Base-by-base conservation (phyloP, 208 protist species). In the Leptomonas seymouri region DNA sequence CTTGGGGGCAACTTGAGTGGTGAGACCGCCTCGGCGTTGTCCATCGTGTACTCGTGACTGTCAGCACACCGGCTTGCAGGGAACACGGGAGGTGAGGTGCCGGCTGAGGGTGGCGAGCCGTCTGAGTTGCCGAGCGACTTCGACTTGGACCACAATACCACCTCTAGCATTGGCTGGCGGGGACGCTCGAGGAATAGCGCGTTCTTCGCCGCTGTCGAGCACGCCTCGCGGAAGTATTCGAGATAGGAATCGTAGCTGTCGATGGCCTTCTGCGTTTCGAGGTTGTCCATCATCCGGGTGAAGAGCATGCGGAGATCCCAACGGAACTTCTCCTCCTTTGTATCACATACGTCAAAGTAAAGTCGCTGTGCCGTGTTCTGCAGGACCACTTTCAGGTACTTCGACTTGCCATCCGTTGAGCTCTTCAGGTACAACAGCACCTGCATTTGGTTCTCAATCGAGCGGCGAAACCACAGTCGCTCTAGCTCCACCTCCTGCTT, bases 341-440 rank as follows among this genome's bases (percentile, higher is more conserved):
- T 61, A 58, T 85, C 70, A n/a, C 75, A 68, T 1, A 91, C 74
- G 71, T 91, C 85, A 45, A 91, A 91, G 71, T 87, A 81, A 9
- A 90, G 60, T 0, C 82, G 76, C n/a, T 80, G 82, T 23, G 61
- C 66, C 48, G 61, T 69, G 72, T 87, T 86, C 71, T 72, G 75
- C 53, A 91, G 82, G 34, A 91, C 77, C 36, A 91, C 65, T 69
- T 91, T 91, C 48, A 91, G 63, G 66, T 91, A 91, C 61, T 82
- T 80, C 25, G 80, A 65, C 50, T 74, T 87, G 36, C 72, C 70
- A 36, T 81, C 51, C 12, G 63, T 72, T 12, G 72, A 79, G 30
- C 70, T 78, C 61, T 87, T 87, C 14, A 88, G 67, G 54, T 91
- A 91, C 16, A 91, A 68, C 49, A 91, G 77, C 42, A 87, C 81